A percentile compares a stretch with the other conserved stretches of the same genome.
Evolutionary conservation across 179 eudicot species (phyloP).

Genomic region (Nepenthes alata): DNA sequence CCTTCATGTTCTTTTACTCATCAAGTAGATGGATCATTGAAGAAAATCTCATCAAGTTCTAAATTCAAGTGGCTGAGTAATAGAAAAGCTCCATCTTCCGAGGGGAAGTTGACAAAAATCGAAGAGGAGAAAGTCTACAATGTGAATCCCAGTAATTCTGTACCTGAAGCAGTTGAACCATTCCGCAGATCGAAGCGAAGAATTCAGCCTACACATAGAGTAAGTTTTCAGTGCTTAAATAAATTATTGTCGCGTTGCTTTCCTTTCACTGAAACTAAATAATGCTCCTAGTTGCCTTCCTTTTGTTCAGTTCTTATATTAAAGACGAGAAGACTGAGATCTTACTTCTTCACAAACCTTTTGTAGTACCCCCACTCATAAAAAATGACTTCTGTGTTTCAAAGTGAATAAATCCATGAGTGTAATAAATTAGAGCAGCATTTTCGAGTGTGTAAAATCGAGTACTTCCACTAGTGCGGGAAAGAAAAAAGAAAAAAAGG

Average conservation of each 20-base stretch:
- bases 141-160: slow-evolving; percentile 16
- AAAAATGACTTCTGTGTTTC: too few relatives aligned
- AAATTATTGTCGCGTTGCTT: background rate
- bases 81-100: slow-evolving; percentile 35
- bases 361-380: too few relatives aligned
- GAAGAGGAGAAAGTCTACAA: slow-evolving; percentile 32
- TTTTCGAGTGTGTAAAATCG: too few relatives aligned
- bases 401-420: too few relatives aligned
- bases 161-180: slow-evolving; percentile 40
- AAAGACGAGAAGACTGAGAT: too few relatives aligned
- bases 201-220: slow-evolving; percentile 84
- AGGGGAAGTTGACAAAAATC: slow-evolving; percentile 31
- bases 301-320: too few relatives aligned
- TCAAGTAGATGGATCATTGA: slow-evolving; percentile 24
- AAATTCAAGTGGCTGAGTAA: slow-evolving; percentile 38
- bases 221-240: slow-evolving; percentile 19
- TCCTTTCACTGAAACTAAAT: too few relatives aligned
- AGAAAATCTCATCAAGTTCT: slow-evolving; percentile 32
- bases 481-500: too few relatives aligned
- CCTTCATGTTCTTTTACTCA: slow-evolving; percentile 42
- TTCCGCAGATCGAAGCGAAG: slow-evolving; percentile 77
- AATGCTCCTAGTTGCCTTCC: background rate
- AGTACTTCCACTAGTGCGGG: too few relatives aligned
- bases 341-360: too few relatives aligned
- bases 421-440: too few relatives aligned